Base-by-base conservation (phyloP, 345 rosid genomes). In the Gossypium longicalyx region DNA sequence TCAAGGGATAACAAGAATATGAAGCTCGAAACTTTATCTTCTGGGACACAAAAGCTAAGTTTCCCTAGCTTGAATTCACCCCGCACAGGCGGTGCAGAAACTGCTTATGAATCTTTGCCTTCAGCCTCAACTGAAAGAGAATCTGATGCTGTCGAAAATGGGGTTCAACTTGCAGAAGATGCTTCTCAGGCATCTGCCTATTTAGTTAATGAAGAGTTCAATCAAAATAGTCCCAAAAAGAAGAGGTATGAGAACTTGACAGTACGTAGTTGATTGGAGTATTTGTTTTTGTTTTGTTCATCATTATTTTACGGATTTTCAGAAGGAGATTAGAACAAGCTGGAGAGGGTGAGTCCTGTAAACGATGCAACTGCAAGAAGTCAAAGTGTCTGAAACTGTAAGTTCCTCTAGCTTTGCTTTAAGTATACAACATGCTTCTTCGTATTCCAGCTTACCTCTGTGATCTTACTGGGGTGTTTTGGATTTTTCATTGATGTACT, bases 361-460 rank as follows among this genome's bases (percentile, higher is more conserved):
- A 93, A 83, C 89, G 99, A 51, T 95, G 99, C 76, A 95, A 93
- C 85, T 95, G 99, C 80, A 93, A 91, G 82, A 95, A 91, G 70
- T 91, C 98, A 9, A 93, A 89, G 86, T 95, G 99, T 78, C 84
- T 95, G 89, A 95, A 95, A 83, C 99, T 95, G 99, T 93, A 85
- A 89, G 99, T 85, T 67, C 41, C 41, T 34, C 9, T 44, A 47
- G 8, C 12, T 44, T 16, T 20, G 7, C 23, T 65, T 17, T 17
- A 9, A 38, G 17, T 64, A 16, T 41, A 4, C 27, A 1, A 16
- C 49, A 47, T 22, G 69, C 45, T 47, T 60, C 68, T 15, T 19
- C 29, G 7, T 49, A 19, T 65, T 48, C 41, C 2, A 1, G 16
- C 20, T 23, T 17, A 22, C 15, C n/a, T 6, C 47, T 64, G 25